These are phyloP conservation scores for Penicillium coprophilum DNA, from an alignment of 495 filamentous ascomycete species.

Conservation along the genomic window DNA sequence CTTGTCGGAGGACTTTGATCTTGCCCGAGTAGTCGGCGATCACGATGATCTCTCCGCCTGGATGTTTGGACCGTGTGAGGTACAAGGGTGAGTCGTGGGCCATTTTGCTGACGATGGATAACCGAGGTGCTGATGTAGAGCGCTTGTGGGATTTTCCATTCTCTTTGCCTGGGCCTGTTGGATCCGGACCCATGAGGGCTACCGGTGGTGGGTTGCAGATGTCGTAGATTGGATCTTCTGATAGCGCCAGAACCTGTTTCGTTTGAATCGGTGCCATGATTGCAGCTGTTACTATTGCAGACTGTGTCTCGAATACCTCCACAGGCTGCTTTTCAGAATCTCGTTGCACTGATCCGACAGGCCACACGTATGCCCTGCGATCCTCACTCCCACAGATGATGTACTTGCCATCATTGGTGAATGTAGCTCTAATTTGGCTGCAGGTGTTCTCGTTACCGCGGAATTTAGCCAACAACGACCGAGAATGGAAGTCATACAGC, in stretches of 20 bases:
- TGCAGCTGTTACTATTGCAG: constrained; percentile 81
- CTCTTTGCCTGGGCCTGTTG: constrained; percentile 23
- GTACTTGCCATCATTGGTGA: constrained; percentile 84
- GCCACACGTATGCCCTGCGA: constrained; percentile 86
- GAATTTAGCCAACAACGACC: constrained; percentile 82
- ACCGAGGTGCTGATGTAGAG: constrained; percentile 21
- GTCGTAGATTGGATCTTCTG: constrained; percentile 91
- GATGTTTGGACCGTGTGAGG: constrained; percentile 70
- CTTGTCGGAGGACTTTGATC: constrained; percentile 93
- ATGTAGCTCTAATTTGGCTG: constrained; percentile 86
- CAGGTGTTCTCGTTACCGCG: constrained; percentile 91
- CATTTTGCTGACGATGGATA: constrained; percentile 52
- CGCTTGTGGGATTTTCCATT: constrained; percentile 22
- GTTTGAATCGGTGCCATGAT: constrained; percentile 80
- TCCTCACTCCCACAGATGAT: constrained; percentile 96
- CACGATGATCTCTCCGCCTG: constrained; percentile 86
- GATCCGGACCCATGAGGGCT: constrained; percentile 72
- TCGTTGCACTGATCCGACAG: constrained; percentile 59
- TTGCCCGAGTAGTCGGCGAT: constrained; percentile 83
- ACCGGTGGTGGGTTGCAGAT: constrained; percentile 95
- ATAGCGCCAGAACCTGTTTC: constrained; percentile 71
- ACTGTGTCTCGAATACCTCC: constrained; percentile 88
- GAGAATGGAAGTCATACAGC: constrained; percentile 82
- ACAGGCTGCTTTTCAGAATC: constrained; percentile 75
- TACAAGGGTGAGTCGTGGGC: constrained; percentile 66